These are phyloP conservation scores for Scedosporium boydii DNA, from an alignment of 2,329 filamentous ascomycete genomes.

Conservation along the genomic window DNA sequence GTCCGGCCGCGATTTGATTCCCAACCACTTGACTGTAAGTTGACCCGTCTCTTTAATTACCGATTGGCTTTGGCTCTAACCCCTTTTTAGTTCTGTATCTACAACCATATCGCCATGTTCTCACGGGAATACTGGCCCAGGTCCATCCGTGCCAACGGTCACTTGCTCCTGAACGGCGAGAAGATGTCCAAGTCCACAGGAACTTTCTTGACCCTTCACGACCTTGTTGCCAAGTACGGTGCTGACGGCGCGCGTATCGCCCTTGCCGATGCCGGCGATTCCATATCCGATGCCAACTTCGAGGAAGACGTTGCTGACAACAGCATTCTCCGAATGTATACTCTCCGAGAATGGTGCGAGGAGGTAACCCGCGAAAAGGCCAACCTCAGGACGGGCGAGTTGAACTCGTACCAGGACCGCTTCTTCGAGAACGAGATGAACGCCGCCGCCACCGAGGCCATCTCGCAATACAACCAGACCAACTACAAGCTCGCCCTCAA, in stretches of 20 bases:
- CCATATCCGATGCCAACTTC: conserved; percentile 92
- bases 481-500: conserved; percentile 55
- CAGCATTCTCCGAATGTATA: conserved; percentile 76
- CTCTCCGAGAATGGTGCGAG: conserved; percentile 83
- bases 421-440: conserved; percentile 95
- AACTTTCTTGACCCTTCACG: conserved; percentile 87
- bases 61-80: background rate
- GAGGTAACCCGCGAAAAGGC: conserved; percentile 64
- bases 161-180: conserved; percentile 88
- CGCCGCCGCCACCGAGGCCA: conserved; percentile 66
- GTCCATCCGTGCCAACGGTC: conserved; percentile 80
- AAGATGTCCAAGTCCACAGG: conserved; percentile 99
- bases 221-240: conserved; percentile 84
- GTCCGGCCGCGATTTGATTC: conserved; percentile 86
- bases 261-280: conserved; percentile 88
- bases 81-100: conserved; percentile 63
- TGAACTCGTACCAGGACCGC: conserved; percentile 72
- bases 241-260: conserved; percentile 88
- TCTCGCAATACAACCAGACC: conserved; percentile 67
- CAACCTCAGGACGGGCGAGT: conserved; percentile 62
- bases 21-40: conserved; percentile 69
- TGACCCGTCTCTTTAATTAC: conserved; percentile 51
- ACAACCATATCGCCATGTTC: conserved; percentile 88
- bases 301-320: conserved; percentile 91
- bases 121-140: conserved; percentile 80